Conservation (phyloP, 805 yeast species). For the Cyberlindnera samutprakarnensis region DNA sequence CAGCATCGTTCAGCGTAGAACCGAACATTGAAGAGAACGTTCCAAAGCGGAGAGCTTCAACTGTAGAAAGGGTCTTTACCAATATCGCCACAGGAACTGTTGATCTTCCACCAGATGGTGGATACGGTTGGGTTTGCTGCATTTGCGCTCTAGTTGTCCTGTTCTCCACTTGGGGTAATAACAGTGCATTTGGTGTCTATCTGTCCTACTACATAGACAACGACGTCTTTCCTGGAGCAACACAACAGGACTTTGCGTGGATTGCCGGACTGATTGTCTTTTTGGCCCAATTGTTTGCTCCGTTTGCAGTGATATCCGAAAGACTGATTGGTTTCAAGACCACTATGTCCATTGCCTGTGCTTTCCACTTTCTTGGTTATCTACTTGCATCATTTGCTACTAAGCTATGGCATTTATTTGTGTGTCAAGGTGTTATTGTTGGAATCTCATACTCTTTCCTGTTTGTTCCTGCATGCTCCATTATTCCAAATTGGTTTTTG, state of each 20-base stretch:
- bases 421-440: constrained; percentile 60
- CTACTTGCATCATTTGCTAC: constrained; percentile 54
- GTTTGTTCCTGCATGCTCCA: constrained; percentile 49
- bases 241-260: constrained; percentile 52
- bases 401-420: constrained; percentile 55
- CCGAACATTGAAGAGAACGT: neutral
- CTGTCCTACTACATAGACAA: constrained; percentile 47
- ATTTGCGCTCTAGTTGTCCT: constrained; percentile 42
- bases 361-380: constrained; percentile 44
- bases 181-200: constrained; percentile 49
- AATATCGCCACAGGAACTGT: constrained; percentile 27
- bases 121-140: constrained; percentile 61
- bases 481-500: constrained; percentile 66
- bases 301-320: constrained; percentile 42
- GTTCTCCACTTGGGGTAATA: constrained; percentile 69
- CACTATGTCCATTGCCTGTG: constrained; percentile 42
- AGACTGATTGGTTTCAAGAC: constrained; percentile 42
- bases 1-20: neutral
- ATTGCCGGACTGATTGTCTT: constrained; percentile 60
- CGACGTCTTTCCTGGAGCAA: constrained; percentile 45
- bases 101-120: constrained; percentile 51
- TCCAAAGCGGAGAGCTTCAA: constrained; percentile 2
- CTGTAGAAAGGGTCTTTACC: constrained; percentile 26
- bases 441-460: constrained; percentile 46
- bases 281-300: constrained; percentile 51